Conservation (phyloP, 371 early-diverging fungal genomes). For the Mucor irregularis region DNA sequence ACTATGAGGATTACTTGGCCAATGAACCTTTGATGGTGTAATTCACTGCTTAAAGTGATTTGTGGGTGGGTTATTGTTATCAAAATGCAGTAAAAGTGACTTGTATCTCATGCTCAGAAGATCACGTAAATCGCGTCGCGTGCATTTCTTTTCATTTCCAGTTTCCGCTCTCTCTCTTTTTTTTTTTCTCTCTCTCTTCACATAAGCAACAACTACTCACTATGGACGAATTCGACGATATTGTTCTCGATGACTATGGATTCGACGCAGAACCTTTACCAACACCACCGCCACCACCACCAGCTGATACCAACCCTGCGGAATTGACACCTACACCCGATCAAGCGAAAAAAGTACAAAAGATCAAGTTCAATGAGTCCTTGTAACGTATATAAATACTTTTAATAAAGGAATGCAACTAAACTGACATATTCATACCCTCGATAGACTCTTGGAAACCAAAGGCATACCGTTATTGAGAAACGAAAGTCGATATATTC, state of each 20-base stretch:
- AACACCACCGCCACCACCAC: not conserved
- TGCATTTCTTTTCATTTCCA: no score
- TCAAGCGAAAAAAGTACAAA: not conserved
- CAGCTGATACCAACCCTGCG: not conserved
- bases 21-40: no score
- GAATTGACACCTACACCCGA: no score
- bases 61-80: no score
- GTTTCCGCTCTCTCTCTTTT: not conserved
- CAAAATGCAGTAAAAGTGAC: no score
- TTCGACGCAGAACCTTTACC: not conserved
- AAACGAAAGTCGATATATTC: constrained; percentile 24
- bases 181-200: constrained; percentile 4
- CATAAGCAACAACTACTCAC: not conserved
- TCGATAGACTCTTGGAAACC: constrained; percentile 22
- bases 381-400: constrained; percentile 4
- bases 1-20: no score
- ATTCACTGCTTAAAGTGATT: no score
- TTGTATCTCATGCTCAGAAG: no score
- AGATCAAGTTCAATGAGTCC: constrained; percentile 4
- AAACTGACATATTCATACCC: not conserved
- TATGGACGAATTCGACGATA: constrained; percentile 15
- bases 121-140: not conserved
- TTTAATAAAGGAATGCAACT: not conserved
- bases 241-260: constrained; percentile 14
- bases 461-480: constrained; percentile 32